These are phyloP conservation scores for Trichosporon asahii DNA, from an alignment of 1,284 basidiomycete species.

Conservation along the genomic window DNA sequence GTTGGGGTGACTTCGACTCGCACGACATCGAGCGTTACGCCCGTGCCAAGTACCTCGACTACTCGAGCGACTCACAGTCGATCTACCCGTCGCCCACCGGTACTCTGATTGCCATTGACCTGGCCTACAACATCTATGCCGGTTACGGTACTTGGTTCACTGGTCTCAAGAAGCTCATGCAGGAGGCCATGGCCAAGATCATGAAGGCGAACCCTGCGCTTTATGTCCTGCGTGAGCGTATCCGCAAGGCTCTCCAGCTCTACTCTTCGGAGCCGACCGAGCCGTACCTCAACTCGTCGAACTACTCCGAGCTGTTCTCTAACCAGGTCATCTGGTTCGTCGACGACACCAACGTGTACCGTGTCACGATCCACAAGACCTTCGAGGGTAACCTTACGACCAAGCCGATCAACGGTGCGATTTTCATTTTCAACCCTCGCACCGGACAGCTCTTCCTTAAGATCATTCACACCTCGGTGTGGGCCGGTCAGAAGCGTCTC, in stretches of 20 bases:
- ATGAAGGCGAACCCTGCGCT: slow-evolving; percentile 83
- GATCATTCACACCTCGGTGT: slow-evolving; percentile 98
- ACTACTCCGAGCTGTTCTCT: slow-evolving; percentile 94
- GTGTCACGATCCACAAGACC: slow-evolving; percentile 99
- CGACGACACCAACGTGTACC: slow-evolving; percentile 99
- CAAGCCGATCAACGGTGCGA: slow-evolving; percentile 98
- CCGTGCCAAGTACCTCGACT: slow-evolving; percentile 86
- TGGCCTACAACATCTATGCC: slow-evolving; percentile 98
- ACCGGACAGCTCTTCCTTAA: slow-evolving; percentile 98
- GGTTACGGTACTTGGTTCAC: slow-evolving; percentile 99
- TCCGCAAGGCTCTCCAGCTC: slow-evolving; percentile 94
- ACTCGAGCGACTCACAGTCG: slow-evolving; percentile 87
- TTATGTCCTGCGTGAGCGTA: slow-evolving; percentile 96
- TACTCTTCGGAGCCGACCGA: slow-evolving; percentile 99
- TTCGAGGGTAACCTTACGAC: slow-evolving; percentile 99
- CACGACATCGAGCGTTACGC: slow-evolving; percentile 98
- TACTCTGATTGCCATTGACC: slow-evolving; percentile 93
- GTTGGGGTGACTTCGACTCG: slow-evolving; percentile 99
- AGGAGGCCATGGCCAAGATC: slow-evolving; percentile 99
- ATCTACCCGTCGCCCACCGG: slow-evolving; percentile 98
- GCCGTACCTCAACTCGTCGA: slow-evolving; percentile 87
- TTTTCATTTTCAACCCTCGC: slow-evolving; percentile 99
- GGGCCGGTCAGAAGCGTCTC: slow-evolving; percentile 99
- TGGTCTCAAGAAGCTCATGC: slow-evolving; percentile 93
- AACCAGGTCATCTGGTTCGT: slow-evolving; percentile 99